Evolutionary conservation across 2,329 filamentous ascomycete species (phyloP).

Genomic region (Calonectria pteridis): DNA sequence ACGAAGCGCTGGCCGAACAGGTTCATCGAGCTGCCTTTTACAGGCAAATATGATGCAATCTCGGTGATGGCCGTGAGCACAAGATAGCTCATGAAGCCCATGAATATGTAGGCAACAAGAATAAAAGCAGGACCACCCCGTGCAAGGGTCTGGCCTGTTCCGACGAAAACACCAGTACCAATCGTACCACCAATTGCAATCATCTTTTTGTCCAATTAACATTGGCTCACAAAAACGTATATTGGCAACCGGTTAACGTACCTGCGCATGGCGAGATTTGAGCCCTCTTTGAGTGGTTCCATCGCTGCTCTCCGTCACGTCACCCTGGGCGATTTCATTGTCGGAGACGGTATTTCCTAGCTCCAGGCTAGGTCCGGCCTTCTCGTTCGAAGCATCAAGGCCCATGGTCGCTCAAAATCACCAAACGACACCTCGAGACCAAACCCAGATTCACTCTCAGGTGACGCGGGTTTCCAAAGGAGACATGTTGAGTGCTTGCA

Average conservation of each 20-base stretch:
- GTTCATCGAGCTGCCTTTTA: slow-evolving; percentile 36
- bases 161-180: slow-evolving; percentile 24
- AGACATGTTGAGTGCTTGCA: neutral
- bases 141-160: slow-evolving; percentile 24
- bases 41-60: slow-evolving; percentile 44
- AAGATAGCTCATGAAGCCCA: slow-evolving; percentile 67
- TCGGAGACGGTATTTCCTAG: neutral
- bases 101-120: slow-evolving; percentile 60
- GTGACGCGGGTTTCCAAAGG: neutral
- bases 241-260: neutral
- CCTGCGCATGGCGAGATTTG: neutral
- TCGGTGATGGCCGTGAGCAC: slow-evolving; percentile 61
- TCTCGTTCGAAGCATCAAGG: neutral
- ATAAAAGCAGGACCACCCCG: slow-evolving; percentile 53
- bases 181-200: slow-evolving; percentile 20
- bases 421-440: neutral
- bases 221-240: neutral
- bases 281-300: neutral
- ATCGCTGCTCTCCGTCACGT: neutral
- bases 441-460: neutral
- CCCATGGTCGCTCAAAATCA: neutral
- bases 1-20: slow-evolving; percentile 44
- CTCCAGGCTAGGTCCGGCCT: neutral
- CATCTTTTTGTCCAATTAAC: neutral
- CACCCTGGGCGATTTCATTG: neutral